A percentile compares a stretch with the other conserved stretches of the same genome.
Evolutionary conservation across 305 asterid species (phyloP).

Genomic region (Salvia sclarea): DNA sequence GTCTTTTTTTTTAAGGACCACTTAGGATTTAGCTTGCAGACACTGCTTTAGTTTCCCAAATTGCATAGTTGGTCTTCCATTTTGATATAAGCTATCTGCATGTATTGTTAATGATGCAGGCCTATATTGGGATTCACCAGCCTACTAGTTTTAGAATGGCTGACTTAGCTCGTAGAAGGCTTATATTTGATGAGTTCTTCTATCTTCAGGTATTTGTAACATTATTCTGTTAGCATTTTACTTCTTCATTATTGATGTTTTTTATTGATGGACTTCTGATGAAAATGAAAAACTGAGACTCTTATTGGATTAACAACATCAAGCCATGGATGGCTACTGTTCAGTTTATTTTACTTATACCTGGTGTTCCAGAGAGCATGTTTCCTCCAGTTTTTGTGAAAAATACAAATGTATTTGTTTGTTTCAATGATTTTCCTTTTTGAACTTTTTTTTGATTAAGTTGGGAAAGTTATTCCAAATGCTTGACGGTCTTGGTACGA

Average conservation of each 20-base stretch:
- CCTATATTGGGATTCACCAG: constrained; percentile 89
- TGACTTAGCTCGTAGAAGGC: constrained; percentile 90
- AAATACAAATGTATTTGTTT: not conserved
- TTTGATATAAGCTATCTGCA: not conserved
- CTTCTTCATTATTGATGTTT: not conserved
- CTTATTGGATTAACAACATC: constrained; percentile 17
- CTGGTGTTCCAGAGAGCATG: constrained; percentile 11
- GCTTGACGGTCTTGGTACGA: constrained; percentile 88
- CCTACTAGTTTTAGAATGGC: constrained; percentile 72
- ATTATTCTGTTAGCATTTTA: constrained; percentile 16
- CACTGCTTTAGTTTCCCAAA: not conserved
- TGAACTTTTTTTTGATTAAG: constrained; percentile 39
- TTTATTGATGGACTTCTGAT: not conserved
- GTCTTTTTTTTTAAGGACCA: not conserved
- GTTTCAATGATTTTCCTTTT: constrained; percentile 2
- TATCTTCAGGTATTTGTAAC: constrained; percentile 75
- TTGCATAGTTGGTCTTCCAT: not conserved
- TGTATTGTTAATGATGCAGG: constrained; percentile 47
- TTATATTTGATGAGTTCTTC: constrained; percentile 95
- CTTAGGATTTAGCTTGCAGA: constrained; percentile 2
- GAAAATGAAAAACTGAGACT: constrained; percentile 1
- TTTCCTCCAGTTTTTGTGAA: constrained; percentile 11
- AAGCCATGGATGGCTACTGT: not conserved
- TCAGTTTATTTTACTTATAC: not conserved
- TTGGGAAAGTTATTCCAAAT: constrained; percentile 85